Base-by-base conservation (phyloP, 345 rosid species). In the Laguncularia racemosa region DNA sequence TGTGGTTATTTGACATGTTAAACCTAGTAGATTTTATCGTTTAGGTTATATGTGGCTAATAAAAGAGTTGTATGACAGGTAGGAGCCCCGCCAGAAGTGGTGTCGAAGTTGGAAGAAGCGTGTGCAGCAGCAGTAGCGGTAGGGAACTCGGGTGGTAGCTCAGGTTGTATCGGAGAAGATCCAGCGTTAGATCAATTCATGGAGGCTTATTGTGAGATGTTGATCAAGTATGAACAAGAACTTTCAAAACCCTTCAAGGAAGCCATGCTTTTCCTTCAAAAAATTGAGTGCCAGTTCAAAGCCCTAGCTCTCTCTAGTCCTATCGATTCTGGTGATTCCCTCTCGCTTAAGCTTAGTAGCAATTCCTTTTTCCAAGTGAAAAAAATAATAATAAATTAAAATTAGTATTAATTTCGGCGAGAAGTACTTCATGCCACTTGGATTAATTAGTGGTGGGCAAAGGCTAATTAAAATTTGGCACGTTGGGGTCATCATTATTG, bases 191-290 rank as follows among this genome's bases (percentile, higher is more conserved):
- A 95, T 64, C 97, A 90, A 70, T 90, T 95, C 85, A 95, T 95
- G 99, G 97, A 95, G 66, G 99, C 99, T 44, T 95, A 95, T 65
- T 95, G 96, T 57, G 97, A 95, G 89, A 90, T 95, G 99, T 77
- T 95, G 46, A 81, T 71, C 16, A 90, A 95, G 74, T 95, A 95
- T 20, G 97, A 95, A 74, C 91, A 88, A 72, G 99, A 90, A 45
- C 91, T 95, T 62, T 81, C 96, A 2, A 90, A 88, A 68, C 99
- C 97, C n/a, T 78, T 84, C 71, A 90, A 88, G 33, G 99, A 95
- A 72, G 95, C 97, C 69, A 81, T 86, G 93, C 71, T 81, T 63
- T 90, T 95, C 62, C 86, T 95, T 28, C 84, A 80, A 66, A 84
- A 80, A 54, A 77, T 88, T 15, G 97, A 95, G 75, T 77, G 65